These are phyloP conservation scores for Nymphaea thermarum DNA, from an alignment of 164 flowering plant genomes.

Conservation along the genomic window DNA sequence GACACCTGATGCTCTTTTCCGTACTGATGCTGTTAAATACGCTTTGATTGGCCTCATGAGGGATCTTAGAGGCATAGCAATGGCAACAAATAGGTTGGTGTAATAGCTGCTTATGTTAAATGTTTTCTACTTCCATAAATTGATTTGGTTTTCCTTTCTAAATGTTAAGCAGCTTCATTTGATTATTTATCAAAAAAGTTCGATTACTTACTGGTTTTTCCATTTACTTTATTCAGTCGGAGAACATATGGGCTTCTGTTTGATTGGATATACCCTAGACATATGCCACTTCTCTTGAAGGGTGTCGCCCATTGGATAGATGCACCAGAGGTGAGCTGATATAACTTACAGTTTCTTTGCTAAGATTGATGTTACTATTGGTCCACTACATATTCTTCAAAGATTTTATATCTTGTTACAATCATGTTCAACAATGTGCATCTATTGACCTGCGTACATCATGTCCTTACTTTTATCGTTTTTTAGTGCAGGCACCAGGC, in stretches of 20 bases:
- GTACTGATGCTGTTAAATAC: slow-evolving; percentile 77
- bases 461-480: no score
- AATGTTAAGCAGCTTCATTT: not conserved
- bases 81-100: slow-evolving; percentile 89
- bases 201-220: not conserved
- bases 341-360: not conserved
- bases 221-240: slow-evolving; percentile 40
- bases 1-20: slow-evolving; percentile 83
- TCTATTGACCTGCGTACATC: no score
- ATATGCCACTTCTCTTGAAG: slow-evolving; percentile 80
- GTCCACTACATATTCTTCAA: no score
- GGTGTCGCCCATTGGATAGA: slow-evolving; percentile 88
- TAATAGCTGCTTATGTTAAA: not conserved
- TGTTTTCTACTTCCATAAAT: not conserved
- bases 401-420: no score
- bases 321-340: slow-evolving; percentile 70
- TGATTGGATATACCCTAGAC: slow-evolving; percentile 98
- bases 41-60: slow-evolving; percentile 88
- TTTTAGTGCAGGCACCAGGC: no score
- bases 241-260: slow-evolving; percentile 86
- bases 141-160: no score
- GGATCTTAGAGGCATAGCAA: slow-evolving; percentile 91
- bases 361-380: not conserved
- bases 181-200: not conserved
- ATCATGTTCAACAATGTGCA: no score